Evolutionary conservation across 78 protist species (phyloP).

Genomic region (slime mould (Dictyostelium discoideum)): DNA sequence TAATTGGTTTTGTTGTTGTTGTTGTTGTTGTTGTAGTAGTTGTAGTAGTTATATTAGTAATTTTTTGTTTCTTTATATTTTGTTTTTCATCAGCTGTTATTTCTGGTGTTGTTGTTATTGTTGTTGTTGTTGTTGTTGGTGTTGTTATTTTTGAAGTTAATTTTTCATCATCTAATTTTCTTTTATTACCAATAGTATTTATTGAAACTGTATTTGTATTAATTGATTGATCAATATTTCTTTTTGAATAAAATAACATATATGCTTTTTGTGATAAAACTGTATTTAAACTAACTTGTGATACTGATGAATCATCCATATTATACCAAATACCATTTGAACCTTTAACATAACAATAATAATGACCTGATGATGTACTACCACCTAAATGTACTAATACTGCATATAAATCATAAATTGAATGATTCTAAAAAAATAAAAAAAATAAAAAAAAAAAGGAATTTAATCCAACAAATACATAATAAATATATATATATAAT

Average conservation of each 20-base stretch:
- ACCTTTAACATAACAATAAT: conserved; percentile 81
- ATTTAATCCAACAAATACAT: too few species aligned
- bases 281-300: conserved; percentile 33
- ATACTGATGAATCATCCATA: conserved; percentile 68
- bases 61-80: not conserved
- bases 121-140: not conserved
- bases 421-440: not conserved
- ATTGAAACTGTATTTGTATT: not conserved
- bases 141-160: not conserved
- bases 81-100: not conserved
- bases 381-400: conserved; percentile 94
- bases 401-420: conserved; percentile 86
- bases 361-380: conserved; percentile 91
- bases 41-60: not conserved
- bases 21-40: not conserved
- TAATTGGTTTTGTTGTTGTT: not conserved
- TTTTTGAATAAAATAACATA: conserved; percentile 78
- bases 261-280: conserved; percentile 78
- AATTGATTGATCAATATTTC: not conserved
- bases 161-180: not conserved
- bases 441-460: not conserved
- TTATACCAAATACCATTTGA: conserved; percentile 73
- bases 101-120: not conserved
- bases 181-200: not conserved
- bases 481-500: not conserved